phyloP scores from a whole-genome alignment of 257 asterid species.

The Penstemon barbatus region DNA sequence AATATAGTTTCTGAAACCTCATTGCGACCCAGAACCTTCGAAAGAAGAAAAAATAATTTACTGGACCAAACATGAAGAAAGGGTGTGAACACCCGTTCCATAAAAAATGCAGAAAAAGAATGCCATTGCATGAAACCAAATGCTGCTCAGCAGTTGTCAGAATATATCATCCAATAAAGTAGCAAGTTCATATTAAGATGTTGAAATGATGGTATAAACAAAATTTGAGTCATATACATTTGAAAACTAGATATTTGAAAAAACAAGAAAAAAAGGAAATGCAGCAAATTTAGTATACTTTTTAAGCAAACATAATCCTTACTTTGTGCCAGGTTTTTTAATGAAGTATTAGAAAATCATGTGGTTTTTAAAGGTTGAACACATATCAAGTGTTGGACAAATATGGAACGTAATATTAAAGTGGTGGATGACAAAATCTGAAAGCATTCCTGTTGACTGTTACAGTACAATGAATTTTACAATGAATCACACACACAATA shows the following conservation, averaged over 20 bases:
- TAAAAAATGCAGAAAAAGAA: conserved; percentile 23
- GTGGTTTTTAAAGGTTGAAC: background rate
- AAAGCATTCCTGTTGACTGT: background rate
- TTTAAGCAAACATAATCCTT: too few relatives aligned
- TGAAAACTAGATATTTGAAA: background rate
- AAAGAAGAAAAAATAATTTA: conserved; percentile 25
- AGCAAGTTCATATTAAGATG: background rate
- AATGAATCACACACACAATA: too few relatives aligned
- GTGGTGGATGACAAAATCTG: background rate
- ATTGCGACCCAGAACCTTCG: conserved; percentile 91
- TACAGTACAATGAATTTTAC: too few relatives aligned
- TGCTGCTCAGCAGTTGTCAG: conserved; percentile 3
- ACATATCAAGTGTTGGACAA: background rate
- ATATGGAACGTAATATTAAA: background rate
- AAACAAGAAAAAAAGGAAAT: background rate
- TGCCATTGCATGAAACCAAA: conserved; percentile 5
- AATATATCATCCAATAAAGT: background rate
- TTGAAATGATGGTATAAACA: background rate
- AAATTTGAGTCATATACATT: too few relatives aligned
- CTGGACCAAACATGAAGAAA: conserved; percentile 6
- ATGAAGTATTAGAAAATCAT: background rate
- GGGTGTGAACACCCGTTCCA: conserved; percentile 14
- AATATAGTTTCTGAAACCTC: conserved; percentile 68
- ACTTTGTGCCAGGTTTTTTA: background rate
- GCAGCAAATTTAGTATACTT: background rate